These are phyloP conservation scores for Cyberlindnera maclurae DNA, from an alignment of 805 yeast species.

Conservation along the genomic window DNA sequence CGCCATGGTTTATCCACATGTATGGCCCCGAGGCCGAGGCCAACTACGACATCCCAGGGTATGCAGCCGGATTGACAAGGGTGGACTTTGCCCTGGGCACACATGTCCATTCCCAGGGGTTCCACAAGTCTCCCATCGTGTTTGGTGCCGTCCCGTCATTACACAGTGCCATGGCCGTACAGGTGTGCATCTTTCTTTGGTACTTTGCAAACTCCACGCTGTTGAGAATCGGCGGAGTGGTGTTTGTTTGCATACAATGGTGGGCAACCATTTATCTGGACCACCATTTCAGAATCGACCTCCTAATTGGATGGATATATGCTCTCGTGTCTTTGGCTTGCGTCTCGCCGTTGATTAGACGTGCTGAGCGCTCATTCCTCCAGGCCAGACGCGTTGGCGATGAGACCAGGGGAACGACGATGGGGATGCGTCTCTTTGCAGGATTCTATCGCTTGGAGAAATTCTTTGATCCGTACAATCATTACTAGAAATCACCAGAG, in stretches of 20 bases:
- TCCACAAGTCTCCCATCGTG: constrained; percentile 61
- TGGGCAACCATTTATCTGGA: constrained; percentile 72
- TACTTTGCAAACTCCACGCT: constrained; percentile 31
- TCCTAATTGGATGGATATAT: constrained; percentile 48
- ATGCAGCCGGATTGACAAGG: constrained; percentile 63
- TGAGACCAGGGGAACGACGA: constrained; percentile 37
- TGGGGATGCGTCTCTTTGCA: constrained; percentile 61
- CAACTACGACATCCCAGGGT: constrained; percentile 56
- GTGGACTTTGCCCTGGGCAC: constrained; percentile 60
- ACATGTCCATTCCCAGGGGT: constrained; percentile 51
- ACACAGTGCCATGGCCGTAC: constrained; percentile 62
- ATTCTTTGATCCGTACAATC: constrained; percentile 51
- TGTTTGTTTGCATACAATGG: constrained; percentile 54
- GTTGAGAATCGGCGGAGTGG: constrained; percentile 27
- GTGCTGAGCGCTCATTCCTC: constrained; percentile 21
- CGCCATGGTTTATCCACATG: constrained; percentile 65
- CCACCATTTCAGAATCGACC: constrained; percentile 64
- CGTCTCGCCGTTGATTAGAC: constrained; percentile 32
- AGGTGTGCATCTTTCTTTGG: constrained; percentile 31
- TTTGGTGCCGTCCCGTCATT: constrained; percentile 61
- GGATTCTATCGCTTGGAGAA: constrained; percentile 36
- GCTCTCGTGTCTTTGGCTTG: constrained; percentile 38
- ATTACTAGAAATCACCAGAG: no score
- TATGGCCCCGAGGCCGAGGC: constrained; percentile 52
- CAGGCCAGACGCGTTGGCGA: constrained; percentile 32